These are phyloP conservation scores for Vigna nakashimae DNA, from an alignment of 306 rosid genomes.

Conservation along the genomic window DNA sequence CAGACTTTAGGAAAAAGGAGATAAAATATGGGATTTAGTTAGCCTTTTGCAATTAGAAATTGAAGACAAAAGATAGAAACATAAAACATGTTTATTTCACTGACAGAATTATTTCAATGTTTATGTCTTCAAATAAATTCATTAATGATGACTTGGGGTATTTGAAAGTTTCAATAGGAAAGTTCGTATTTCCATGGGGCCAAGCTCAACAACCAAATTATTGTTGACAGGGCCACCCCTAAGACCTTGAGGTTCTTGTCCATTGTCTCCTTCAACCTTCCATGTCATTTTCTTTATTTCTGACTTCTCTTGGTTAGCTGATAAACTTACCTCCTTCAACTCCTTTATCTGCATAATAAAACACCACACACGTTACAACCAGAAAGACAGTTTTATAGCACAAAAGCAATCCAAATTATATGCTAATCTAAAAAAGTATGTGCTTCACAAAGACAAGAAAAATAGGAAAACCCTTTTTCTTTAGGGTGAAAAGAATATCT, in stretches of 20 bases:
- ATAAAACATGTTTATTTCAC: background rate
- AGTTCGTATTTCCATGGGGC: conserved; percentile 91
- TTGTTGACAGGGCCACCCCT: conserved; percentile 56
- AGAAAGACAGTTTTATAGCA: background rate
- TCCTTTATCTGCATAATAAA: conserved; percentile 55
- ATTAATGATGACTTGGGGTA: background rate
- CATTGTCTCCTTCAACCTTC: conserved; percentile 63
- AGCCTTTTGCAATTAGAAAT: background rate
- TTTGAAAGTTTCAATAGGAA: conserved; percentile 59
- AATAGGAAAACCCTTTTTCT: background rate
- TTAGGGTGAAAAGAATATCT: background rate
- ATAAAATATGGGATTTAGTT: background rate
- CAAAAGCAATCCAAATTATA: background rate
- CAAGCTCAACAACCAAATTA: conserved; percentile 70
- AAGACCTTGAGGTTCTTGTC: conserved; percentile 44
- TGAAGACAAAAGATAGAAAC: background rate
- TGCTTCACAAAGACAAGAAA: background rate
- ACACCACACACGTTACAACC: conserved; percentile 13
- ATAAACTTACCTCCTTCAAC: conserved; percentile 69
- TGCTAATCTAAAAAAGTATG: background rate
- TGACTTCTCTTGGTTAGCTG: conserved; percentile 82
- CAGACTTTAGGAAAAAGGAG: too few species aligned
- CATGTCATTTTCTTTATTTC: conserved; percentile 64
- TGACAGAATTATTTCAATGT: background rate
- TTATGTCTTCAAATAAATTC: conserved; percentile 5